phyloP scores from a whole-genome alignment of 139 green algal genomes.

The Dunaliella primolecta region DNA sequence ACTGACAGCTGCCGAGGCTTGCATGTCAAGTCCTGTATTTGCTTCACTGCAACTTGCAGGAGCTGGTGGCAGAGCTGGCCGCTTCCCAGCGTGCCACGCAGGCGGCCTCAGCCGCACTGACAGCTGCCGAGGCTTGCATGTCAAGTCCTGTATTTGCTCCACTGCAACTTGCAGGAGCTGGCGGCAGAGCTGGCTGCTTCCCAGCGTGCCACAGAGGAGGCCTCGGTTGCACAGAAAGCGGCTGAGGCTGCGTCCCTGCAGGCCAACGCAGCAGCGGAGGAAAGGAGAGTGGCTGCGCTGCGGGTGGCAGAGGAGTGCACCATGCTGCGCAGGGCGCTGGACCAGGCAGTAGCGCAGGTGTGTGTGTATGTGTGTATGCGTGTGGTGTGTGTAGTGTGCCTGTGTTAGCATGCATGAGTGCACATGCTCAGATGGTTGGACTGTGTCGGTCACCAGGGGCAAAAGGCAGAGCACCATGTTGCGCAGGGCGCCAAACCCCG shows the following conservation, averaged over 20 bases:
- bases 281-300: background rate
- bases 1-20: too few relatives aligned
- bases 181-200: constrained; percentile 31
- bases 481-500: constrained; percentile 36
- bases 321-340: constrained; percentile 54
- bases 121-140: constrained; percentile 19
- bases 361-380: background rate
- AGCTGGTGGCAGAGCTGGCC: constrained; percentile 27
- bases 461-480: constrained; percentile 62
- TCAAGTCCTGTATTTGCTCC: background rate
- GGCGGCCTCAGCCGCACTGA: constrained; percentile 14
- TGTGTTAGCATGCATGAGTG: too few relatives aligned
- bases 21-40: background rate
- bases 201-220: constrained; percentile 12
- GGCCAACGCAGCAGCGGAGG: constrained; percentile 2
- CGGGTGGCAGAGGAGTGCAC: constrained; percentile 45
- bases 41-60: background rate
- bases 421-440: too few relatives aligned
- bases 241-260: constrained; percentile 19
- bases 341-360: constrained; percentile 17
- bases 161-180: background rate
- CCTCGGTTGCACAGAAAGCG: constrained; percentile 11
- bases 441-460: too few relatives aligned
- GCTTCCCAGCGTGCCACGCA: constrained; percentile 18
- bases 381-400: too few relatives aligned